phyloP scores from a whole-genome alignment of 176 grass and related monocot species.

The Pontederia paniculata region DNA sequence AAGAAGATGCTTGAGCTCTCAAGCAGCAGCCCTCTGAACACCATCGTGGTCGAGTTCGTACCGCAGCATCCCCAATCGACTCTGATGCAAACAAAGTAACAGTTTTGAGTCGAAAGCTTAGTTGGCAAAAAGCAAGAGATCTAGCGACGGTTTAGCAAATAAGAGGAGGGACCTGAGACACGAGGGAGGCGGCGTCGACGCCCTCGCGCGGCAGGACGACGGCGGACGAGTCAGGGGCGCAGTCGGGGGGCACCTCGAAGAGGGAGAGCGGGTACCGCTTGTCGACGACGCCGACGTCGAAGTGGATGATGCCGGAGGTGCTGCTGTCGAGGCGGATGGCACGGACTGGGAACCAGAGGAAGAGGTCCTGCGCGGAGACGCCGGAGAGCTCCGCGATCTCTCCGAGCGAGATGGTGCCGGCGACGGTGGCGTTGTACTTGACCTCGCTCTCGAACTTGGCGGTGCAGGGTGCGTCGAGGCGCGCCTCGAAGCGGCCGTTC shows the following conservation, averaged over 20 bases:
- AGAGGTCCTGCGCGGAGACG: conserved; percentile 11
- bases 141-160: too few relatives aligned
- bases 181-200: too few relatives aligned
- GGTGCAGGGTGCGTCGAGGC: neutral
- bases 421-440: conserved; percentile 6
- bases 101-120: too few relatives aligned
- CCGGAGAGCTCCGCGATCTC: conserved; percentile 6
- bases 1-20: too few relatives aligned
- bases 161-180: too few relatives aligned
- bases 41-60: too few relatives aligned
- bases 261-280: conserved; percentile 12
- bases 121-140: too few relatives aligned
- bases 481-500: conserved; percentile 9
- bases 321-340: conserved; percentile 5
- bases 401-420: conserved; percentile 7
- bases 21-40: too few relatives aligned
- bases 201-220: too few relatives aligned
- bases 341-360: conserved; percentile 13
- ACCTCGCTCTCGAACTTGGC: conserved; percentile 11
- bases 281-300: conserved; percentile 15
- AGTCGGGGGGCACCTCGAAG: conserved; percentile 4
- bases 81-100: too few relatives aligned
- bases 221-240: neutral
- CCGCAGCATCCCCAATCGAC: too few relatives aligned
- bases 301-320: conserved; percentile 5